These are phyloP conservation scores for Geotrichum bryndzae DNA, from an alignment of 1,139 yeast species.

Conservation along the genomic window DNA sequence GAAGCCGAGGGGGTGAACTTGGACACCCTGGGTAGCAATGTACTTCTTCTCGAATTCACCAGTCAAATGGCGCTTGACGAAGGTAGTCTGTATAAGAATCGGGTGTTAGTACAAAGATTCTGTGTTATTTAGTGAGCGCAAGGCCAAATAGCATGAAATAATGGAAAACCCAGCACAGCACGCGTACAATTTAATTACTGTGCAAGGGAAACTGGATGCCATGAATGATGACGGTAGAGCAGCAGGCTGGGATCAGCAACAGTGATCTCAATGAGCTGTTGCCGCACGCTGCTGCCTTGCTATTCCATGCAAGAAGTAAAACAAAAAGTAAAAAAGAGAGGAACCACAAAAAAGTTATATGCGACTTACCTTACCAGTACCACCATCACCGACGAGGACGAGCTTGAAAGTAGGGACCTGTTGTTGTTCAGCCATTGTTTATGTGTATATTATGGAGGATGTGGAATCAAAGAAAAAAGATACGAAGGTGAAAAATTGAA, in stretches of 20 bases:
- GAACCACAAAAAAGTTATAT: neutral
- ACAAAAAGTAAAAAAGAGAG: neutral
- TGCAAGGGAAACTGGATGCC: neutral
- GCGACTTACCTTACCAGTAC: constrained; percentile 79
- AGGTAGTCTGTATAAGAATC: constrained; percentile 62
- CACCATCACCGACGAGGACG: constrained; percentile 99
- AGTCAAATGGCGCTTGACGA: constrained; percentile 98
- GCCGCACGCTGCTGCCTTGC: neutral
- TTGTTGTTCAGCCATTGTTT: constrained; percentile 45
- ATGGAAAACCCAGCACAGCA: neutral
- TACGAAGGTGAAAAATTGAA: neutral
- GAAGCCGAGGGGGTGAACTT: constrained; percentile 97
- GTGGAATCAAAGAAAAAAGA: neutral
- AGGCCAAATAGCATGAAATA: neutral
- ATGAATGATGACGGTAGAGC: neutral
- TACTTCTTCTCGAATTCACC: constrained; percentile 99
- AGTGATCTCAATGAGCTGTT: neutral
- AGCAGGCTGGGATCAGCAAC: neutral
- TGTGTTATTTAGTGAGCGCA: neutral
- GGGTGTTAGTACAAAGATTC: neutral
- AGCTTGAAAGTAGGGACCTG: constrained; percentile 97
- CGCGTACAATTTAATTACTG: neutral
- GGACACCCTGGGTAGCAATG: constrained; percentile 98
- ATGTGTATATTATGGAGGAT: neutral
- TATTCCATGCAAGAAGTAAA: neutral